These are phyloP conservation scores for Aspergillus leporis DNA, from an alignment of 495 filamentous ascomycete species.

Conservation along the genomic window DNA sequence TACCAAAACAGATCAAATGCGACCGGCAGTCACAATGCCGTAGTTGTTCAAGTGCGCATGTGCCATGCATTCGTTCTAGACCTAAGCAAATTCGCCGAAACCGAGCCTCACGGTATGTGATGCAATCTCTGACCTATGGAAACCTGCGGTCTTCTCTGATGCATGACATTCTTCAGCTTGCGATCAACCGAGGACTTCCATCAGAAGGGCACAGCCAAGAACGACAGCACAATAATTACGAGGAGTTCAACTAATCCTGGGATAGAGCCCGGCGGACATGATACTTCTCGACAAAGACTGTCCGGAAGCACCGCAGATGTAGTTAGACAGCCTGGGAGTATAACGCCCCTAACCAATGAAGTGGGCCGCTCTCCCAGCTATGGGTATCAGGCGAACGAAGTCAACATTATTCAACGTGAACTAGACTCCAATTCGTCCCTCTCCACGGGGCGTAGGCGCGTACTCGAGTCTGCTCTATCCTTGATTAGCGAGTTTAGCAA, in stretches of 20 bases:
- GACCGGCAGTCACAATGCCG: slow-evolving; percentile 31
- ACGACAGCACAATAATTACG: neutral
- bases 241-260: neutral
- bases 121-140: neutral
- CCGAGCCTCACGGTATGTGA: slow-evolving; percentile 18
- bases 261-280: too few relatives aligned
- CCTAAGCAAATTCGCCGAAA: slow-evolving; percentile 28
- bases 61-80: slow-evolving; percentile 26
- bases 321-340: neutral
- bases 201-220: neutral
- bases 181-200: neutral
- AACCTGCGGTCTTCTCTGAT: neutral
- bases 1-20: slow-evolving; percentile 28
- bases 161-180: neutral
- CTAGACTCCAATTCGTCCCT: slow-evolving; percentile 31
- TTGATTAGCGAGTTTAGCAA: slow-evolving; percentile 3
- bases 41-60: slow-evolving; percentile 27
- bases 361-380: slow-evolving; percentile 23
- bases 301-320: neutral
- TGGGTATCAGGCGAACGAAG: slow-evolving; percentile 28
- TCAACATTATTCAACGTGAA: slow-evolving; percentile 30
- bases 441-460: slow-evolving; percentile 27
- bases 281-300: neutral
- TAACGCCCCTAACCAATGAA: slow-evolving; percentile 7
- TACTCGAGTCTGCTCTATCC: slow-evolving; percentile 29